Base-by-base conservation (phyloP, 768 basidiomycete species). In the Phallus indusiatus region DNA sequence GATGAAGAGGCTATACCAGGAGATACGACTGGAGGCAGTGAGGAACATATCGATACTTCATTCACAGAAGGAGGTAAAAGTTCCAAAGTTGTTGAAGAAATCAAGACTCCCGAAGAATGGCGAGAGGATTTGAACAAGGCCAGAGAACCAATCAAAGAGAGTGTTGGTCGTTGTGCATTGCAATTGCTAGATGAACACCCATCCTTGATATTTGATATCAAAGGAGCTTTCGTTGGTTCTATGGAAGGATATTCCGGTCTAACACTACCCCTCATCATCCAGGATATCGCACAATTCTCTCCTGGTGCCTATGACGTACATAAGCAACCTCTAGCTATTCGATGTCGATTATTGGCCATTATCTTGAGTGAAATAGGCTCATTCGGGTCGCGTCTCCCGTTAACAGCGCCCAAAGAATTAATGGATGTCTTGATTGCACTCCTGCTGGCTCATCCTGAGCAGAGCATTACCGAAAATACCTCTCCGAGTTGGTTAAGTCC, bases 171-270 rank as follows among this genome's bases (percentile, higher is more conserved):
- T 17, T 83, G 83, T 49, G 86, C 91, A 0, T 74, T 99, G 57
- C 72, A 76, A 11, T 79, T 99, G 33, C 84, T 95, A 50, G 94
- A 96, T 67, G 84, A 89, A 62, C 87, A 94, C 66, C 83, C 88
- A 2, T 85, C 87, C 8, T 80, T 98, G 56, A 83, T 96, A 47
- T 96, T 94, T 67, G 93, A 96, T 67, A 79, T 96, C 37, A 84
- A 88, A 63, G 79, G 79, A 22, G 88, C 90, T 20, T 94, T 96
- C 70, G 79, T 88, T 59, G 84, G 85, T 24, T 74, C 81, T 11
- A 75, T 75, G 55, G 79, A 76, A 51, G 73, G 76, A 47, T 79
- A 85, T 64, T 83, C 85, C 61, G 76, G 79, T 22, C 74, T 84
- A 63, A 85, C 87, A 7, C 77, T 94, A 53, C 78, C 79, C 47